A percentile compares a stretch with the other conserved stretches of the same genome.
These are phyloP conservation scores for Mortierella sp. DNA, from an alignment of 371 early-diverging fungal species.

Conservation along the genomic window DNA sequence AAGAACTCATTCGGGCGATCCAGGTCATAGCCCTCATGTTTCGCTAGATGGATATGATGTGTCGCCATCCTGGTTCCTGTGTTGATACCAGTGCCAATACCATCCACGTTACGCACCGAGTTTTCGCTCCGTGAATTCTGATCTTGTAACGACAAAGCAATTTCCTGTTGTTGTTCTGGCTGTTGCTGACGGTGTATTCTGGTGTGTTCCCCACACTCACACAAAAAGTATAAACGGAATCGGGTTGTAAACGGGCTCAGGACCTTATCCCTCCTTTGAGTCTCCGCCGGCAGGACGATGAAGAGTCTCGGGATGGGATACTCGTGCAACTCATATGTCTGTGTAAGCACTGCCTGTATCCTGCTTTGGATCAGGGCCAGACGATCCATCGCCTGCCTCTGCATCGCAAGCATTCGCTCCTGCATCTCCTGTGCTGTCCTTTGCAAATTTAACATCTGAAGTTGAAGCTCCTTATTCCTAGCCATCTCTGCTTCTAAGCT, in stretches of 20 bases:
- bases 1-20: constrained; percentile 48
- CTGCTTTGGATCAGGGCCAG: constrained; percentile 21
- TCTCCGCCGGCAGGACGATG: constrained; percentile 29
- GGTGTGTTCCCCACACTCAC: constrained; percentile 45
- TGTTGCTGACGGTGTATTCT: background rate
- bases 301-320: constrained; percentile 43
- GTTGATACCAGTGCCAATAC: background rate
- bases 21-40: constrained; percentile 45
- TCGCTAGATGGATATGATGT: constrained; percentile 41
- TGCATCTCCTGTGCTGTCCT: constrained; percentile 29
- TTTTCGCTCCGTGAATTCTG: background rate
- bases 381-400: constrained; percentile 21
- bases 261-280: constrained; percentile 6
- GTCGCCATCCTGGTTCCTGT: constrained; percentile 1
- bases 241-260: constrained; percentile 17
- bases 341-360: constrained; percentile 31
- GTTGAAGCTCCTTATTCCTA: constrained; percentile 21
- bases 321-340: constrained; percentile 40
- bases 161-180: background rate
- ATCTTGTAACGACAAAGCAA: background rate
- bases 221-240: constrained; percentile 38
- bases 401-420: constrained; percentile 20
- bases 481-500: constrained; percentile 17
- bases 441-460: constrained; percentile 20
- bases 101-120: background rate